Evolutionary conservation across 2,329 filamentous ascomycete genomes (phyloP), one percentile per base, ranked within the genome.

Genomic region (Trichoderma lentiforme): DNA sequence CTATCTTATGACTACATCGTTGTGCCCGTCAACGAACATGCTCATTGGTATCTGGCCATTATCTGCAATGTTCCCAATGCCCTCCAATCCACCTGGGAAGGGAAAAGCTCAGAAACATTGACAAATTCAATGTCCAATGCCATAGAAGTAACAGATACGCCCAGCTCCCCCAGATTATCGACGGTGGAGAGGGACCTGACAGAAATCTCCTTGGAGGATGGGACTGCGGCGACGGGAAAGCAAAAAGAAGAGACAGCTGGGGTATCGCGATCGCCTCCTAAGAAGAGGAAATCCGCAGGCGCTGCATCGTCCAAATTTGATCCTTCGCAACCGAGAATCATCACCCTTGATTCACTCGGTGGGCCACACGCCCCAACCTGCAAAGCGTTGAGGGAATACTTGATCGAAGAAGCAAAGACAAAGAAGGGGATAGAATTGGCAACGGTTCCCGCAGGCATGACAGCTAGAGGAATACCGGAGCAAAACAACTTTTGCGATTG

Each of bases 1-100:
- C 93, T 98, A 77, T 87, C 86, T 6, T 94, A 93, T 76, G 93
- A 97, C 78, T 98, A 95, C 79, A 90, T 98, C 72, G 87, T 98
- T 12, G 92, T 99, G 7, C 96, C 96, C 0, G 93, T 99, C 79
- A 97, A 97, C 76, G 93, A 98, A 78, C 85, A 89, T 75, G 83
- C 86, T 1, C 96, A 99, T 81, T 99, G 97, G 96, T 98, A 96
- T 81, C 84, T 98, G 75, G 94, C 94, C 15, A 95, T 99, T 71
- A 95, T 99, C 67, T 97, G 94, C 86, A 97, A 99, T 77, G 87
- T 95, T 3, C 88, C 89, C 4, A 90, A 87, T 66, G 85, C 96
- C 26, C 78, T 89, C 8, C 21, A 9, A 8, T 15, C 79, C 74
- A 26, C 56, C 71, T 26, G n/a, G 34, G 66, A 7, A 67, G 74